Evolutionary conservation across 108 stramenopile genomes (phyloP).

Genomic region (Heterococcus sp.): DNA sequence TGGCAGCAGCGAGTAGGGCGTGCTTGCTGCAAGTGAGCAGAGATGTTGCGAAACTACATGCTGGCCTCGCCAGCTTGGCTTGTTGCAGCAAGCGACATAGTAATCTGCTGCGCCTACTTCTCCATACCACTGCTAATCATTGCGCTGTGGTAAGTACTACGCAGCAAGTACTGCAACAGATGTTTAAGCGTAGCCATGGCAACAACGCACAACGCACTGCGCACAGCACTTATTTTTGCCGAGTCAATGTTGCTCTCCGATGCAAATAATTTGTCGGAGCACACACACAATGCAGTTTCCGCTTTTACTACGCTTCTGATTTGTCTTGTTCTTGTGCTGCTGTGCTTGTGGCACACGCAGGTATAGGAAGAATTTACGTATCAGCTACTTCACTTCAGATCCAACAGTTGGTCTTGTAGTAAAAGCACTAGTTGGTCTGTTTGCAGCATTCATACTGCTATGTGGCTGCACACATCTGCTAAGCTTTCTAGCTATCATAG

Average conservation of each 20-base stretch:
- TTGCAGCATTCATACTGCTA: not conserved
- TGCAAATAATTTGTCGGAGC: not conserved
- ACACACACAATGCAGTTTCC: not conserved
- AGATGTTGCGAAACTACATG: too few species aligned
- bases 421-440: not conserved
- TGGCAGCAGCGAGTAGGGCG: too few species aligned
- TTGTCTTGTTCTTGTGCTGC: not conserved
- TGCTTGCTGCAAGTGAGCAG: too few species aligned
- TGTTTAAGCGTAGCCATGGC: not conserved
- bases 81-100: not conserved
- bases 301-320: not conserved
- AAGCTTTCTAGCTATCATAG: not conserved
- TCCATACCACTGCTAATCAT: not conserved
- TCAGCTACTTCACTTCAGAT: not conserved
- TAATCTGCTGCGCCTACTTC: not conserved
- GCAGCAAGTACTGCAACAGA: not conserved
- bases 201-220: too few species aligned
- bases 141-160: not conserved
- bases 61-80: constrained; percentile 1
- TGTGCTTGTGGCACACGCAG: not conserved
- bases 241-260: not conserved
- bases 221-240: not conserved
- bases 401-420: not conserved
- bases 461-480: not conserved
- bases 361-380: not conserved